Evolutionary conservation across 306 rosid genomes (phyloP).

Genomic region (Ziziphus jujuba): DNA sequence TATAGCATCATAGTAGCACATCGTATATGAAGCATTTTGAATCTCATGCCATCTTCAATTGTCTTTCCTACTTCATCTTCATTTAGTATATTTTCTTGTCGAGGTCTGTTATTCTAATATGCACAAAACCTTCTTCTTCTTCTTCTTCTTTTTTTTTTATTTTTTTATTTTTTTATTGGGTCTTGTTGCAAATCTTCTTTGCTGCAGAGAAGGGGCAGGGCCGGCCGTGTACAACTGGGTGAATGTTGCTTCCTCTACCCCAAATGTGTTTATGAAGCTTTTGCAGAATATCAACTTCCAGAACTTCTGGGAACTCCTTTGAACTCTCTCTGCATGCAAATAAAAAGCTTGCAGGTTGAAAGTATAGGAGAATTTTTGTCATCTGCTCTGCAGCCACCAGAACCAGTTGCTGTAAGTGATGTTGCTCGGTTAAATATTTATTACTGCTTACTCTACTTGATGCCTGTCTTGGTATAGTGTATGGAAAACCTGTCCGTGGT

Average conservation of each 20-base stretch:
- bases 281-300: slow-evolving; percentile 94
- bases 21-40: too few relatives aligned
- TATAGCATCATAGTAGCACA: too few relatives aligned
- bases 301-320: slow-evolving; percentile 95
- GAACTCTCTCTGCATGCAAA: slow-evolving; percentile 97
- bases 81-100: background rate
- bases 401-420: slow-evolving; percentile 71
- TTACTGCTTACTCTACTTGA: background rate
- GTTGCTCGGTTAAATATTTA: slow-evolving; percentile 3
- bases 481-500: slow-evolving; percentile 1
- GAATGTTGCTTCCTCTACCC: slow-evolving; percentile 96
- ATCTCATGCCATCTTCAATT: too few relatives aligned
- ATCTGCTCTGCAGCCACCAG: slow-evolving; percentile 91
- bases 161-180: too few relatives aligned
- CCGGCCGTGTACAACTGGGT: slow-evolving; percentile 98
- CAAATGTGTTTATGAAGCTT: slow-evolving; percentile 79
- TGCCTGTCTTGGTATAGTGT: background rate
- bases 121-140: slow-evolving; percentile 22
- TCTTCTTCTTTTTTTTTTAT: too few relatives aligned
- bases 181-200: slow-evolving; percentile 27
- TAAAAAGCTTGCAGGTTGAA: slow-evolving; percentile 91
- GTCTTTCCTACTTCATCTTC: too few relatives aligned
- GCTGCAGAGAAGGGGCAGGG: slow-evolving; percentile 95
- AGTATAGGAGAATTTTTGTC: slow-evolving; percentile 94
- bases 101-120: slow-evolving; percentile 9